These are phyloP conservation scores for Phlyctochytrium bullatum DNA, from an alignment of 192 early-diverging fungal genomes.

Conservation along the genomic window DNA sequence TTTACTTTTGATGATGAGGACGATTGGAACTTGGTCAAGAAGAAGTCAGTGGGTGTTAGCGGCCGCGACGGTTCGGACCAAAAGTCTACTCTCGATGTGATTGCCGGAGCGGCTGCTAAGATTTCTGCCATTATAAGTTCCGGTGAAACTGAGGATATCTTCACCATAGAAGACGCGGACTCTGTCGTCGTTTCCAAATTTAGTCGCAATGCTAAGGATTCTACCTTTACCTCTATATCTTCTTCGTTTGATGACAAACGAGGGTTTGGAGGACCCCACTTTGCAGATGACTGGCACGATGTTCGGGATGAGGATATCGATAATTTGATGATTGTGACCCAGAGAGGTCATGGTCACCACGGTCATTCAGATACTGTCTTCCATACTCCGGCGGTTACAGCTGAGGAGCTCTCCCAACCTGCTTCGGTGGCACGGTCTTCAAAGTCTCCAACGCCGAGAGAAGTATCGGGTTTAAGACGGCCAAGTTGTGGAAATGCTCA, in stretches of 20 bases:
- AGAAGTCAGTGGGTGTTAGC: slow-evolving; percentile 22
- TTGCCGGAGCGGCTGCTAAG: slow-evolving; percentile 34
- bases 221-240: not conserved
- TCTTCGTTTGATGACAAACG: slow-evolving; percentile 25
- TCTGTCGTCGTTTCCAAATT: slow-evolving; percentile 25
- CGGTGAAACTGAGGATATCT: slow-evolving; percentile 11
- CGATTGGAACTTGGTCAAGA: slow-evolving; percentile 51
- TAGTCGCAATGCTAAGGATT: not conserved
- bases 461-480: not conserved
- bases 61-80: slow-evolving; percentile 30
- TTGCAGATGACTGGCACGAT: slow-evolving; percentile 47
- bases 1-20: slow-evolving; percentile 82
- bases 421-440: not conserved
- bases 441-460: not conserved
- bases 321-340: slow-evolving; percentile 89
- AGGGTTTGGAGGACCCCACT: slow-evolving; percentile 27
- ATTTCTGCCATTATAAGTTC: slow-evolving; percentile 57
- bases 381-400: too few relatives aligned
- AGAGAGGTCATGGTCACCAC: slow-evolving; percentile 30
- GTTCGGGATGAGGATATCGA: slow-evolving; percentile 88
- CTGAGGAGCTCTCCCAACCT: slow-evolving; percentile 5
- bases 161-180: slow-evolving; percentile 28
- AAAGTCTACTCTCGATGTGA: not conserved
- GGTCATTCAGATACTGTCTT: not conserved
- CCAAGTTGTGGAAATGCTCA: too few relatives aligned